These are phyloP conservation scores for Bimuria novae-zelandiae DNA, from an alignment of 2,329 filamentous ascomycete genomes.

Conservation along the genomic window DNA sequence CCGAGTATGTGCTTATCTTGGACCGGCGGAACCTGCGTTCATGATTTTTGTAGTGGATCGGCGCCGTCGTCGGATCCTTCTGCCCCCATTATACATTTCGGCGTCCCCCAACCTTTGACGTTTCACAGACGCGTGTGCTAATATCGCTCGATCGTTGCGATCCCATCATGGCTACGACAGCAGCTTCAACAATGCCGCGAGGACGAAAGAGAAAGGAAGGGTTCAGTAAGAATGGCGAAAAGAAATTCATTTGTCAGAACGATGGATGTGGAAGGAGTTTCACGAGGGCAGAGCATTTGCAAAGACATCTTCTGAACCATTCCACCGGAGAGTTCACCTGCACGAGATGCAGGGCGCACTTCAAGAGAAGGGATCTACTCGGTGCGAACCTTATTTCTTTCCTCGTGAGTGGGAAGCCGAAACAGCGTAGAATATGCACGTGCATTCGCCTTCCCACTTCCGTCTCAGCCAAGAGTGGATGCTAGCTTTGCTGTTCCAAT, in stretches of 20 bases:
- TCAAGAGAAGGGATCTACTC: constrained; percentile 64
- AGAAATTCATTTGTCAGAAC: constrained; percentile 70
- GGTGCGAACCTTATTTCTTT: constrained; percentile 47
- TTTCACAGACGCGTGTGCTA: too few relatives aligned
- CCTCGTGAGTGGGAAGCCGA: constrained; percentile 4
- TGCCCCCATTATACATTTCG: constrained; percentile 33
- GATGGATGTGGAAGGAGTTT: constrained; percentile 92
- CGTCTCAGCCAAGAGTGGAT: constrained; percentile 21
- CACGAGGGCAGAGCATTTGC: constrained; percentile 92
- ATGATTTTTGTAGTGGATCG: too few relatives aligned
- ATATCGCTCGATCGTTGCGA: constrained; percentile 5
- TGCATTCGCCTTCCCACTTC: constrained; percentile 16
- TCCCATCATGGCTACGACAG: constrained; percentile 23
- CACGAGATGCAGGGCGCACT: constrained; percentile 63
- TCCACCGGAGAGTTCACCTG: constrained; percentile 60
- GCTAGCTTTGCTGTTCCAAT: neutral
- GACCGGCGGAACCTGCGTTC: too few relatives aligned
- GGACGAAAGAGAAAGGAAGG: constrained; percentile 68
- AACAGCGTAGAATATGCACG: constrained; percentile 7
- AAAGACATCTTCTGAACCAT: constrained; percentile 93
- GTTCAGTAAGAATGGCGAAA: constrained; percentile 44
- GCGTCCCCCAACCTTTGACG: constrained; percentile 38
- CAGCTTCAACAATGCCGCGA: constrained; percentile 54
- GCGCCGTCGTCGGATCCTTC: neutral
- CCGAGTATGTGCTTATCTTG: constrained; percentile 12